Percentiles rank a stretch among this genome's conserved stretches.
These are phyloP conservation scores for Ecytonucleospora hepatopenaei DNA, from an alignment of 371 early-diverging fungal genomes.

Conservation along the genomic window DNA sequence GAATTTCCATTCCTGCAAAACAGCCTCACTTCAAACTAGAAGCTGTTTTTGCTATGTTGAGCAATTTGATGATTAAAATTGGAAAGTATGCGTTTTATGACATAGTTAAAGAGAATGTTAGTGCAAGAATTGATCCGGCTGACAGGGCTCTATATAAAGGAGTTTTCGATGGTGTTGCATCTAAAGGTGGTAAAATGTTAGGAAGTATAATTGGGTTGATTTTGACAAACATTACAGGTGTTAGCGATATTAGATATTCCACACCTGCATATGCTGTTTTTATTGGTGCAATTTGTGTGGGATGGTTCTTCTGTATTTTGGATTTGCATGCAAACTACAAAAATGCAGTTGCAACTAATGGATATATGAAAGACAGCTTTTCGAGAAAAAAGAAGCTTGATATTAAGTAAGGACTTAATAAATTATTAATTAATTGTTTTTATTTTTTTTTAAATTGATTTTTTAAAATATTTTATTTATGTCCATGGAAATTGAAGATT, in stretches of 20 bases:
- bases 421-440: not conserved
- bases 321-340: slow-evolving; percentile 30
- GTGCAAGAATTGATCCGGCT: slow-evolving; percentile 43
- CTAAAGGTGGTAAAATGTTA: slow-evolving; percentile 55
- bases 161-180: slow-evolving; percentile 54
- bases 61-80: slow-evolving; percentile 30
- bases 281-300: not conserved
- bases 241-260: not conserved
- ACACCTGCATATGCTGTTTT: not conserved
- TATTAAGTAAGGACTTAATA: not conserved
- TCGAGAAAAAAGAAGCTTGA: slow-evolving; percentile 6
- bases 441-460: not conserved
- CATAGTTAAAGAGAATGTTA: slow-evolving; percentile 52
- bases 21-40: slow-evolving; percentile 7
- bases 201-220: slow-evolving; percentile 37
- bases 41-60: slow-evolving; percentile 6
- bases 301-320: slow-evolving; percentile 17
- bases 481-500: not conserved
- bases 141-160: slow-evolving; percentile 49
- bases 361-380: slow-evolving; percentile 19
- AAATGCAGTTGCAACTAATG: slow-evolving; percentile 21
- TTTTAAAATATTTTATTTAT: not conserved
- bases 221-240: slow-evolving; percentile 5
- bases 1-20: not conserved
- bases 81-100: slow-evolving; percentile 55